Percentiles rank a stretch among this genome's conserved stretches.
phyloP scores from a whole-genome alignment of 768 basidiomycete genomes.

The Phanerodontia chrysosporium region DNA sequence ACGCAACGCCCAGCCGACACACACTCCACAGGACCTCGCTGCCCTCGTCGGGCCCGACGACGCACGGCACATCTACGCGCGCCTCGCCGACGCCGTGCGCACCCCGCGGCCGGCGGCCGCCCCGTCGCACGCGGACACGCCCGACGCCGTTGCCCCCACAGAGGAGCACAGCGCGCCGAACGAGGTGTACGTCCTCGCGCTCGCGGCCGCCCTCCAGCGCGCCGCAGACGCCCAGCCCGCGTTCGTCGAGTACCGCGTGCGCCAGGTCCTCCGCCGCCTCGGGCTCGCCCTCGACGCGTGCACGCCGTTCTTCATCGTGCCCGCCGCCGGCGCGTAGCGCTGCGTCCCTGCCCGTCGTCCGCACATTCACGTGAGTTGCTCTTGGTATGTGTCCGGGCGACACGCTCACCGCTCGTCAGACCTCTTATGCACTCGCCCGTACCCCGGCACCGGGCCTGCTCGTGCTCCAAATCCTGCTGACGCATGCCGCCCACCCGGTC shows the following conservation, averaged over 20 bases:
- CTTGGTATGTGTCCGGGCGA: too few relatives aligned
- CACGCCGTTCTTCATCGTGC: background rate
- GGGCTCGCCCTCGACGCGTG: background rate
- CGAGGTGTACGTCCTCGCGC: constrained; percentile 3
- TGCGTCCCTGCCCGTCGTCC: too few relatives aligned
- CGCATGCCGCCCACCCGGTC: too few relatives aligned
- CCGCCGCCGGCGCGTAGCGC: background rate
- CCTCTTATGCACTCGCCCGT: too few relatives aligned
- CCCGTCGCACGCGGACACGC: background rate
- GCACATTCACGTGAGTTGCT: too few relatives aligned
- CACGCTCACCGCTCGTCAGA: too few relatives aligned
- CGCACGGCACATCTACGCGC: background rate
- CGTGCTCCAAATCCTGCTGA: too few relatives aligned
- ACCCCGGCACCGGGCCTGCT: too few relatives aligned
- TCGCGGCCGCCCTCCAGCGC: background rate
- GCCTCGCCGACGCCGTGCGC: background rate
- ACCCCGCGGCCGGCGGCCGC: background rate
- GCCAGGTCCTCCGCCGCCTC: background rate
- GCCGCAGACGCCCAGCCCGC: background rate
- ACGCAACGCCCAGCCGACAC: background rate
- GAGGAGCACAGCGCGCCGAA: background rate
- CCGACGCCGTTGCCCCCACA: background rate
- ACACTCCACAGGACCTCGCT: background rate
- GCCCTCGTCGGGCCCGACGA: background rate
- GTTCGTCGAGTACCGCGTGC: background rate